phyloP scores from a whole-genome alignment of 1,139 yeast species.

The Magnusiomyces paraingens region DNA sequence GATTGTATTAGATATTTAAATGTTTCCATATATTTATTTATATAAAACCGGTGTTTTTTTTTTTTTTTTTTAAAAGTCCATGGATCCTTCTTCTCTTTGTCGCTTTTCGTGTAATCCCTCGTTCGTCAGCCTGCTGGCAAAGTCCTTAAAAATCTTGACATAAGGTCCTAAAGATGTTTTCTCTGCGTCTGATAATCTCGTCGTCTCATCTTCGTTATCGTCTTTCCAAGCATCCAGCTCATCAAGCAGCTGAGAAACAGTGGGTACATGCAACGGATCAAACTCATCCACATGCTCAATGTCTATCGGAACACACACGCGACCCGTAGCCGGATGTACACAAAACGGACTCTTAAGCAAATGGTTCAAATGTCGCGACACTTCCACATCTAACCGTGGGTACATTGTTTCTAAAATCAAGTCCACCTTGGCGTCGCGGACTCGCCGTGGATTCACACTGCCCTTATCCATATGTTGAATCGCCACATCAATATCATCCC shows the following conservation, averaged over 20 bases:
- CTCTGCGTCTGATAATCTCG: conserved; percentile 44
- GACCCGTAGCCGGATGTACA: conserved; percentile 94
- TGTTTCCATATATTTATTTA: not conserved
- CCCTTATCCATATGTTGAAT: conserved; percentile 44
- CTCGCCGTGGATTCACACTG: conserved; percentile 17
- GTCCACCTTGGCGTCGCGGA: conserved; percentile 56
- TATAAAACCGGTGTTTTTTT: no score
- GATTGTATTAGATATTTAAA: not conserved
- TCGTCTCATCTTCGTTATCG: conserved; percentile 37
- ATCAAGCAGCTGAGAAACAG: conserved; percentile 52
- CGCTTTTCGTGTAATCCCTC: conserved; percentile 39
- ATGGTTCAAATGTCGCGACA: conserved; percentile 83
- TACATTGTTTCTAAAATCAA: conserved; percentile 73
- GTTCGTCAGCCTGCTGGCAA: conserved; percentile 51
- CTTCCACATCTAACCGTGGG: conserved; percentile 91
- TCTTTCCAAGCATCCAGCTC: conserved; percentile 44
- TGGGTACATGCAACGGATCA: conserved; percentile 78
- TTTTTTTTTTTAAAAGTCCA: conserved; percentile 20
- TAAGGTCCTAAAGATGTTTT: conserved; percentile 71
- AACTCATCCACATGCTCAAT: conserved; percentile 50
- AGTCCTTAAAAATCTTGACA: conserved; percentile 59
- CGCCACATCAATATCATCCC: conserved; percentile 72
- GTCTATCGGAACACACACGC: conserved; percentile 92
- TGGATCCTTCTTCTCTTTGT: conserved; percentile 19
- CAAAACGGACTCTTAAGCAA: conserved; percentile 96